Conservation (phyloP, 352 stramenopile species). For the Phytophthora citricola region DNA sequence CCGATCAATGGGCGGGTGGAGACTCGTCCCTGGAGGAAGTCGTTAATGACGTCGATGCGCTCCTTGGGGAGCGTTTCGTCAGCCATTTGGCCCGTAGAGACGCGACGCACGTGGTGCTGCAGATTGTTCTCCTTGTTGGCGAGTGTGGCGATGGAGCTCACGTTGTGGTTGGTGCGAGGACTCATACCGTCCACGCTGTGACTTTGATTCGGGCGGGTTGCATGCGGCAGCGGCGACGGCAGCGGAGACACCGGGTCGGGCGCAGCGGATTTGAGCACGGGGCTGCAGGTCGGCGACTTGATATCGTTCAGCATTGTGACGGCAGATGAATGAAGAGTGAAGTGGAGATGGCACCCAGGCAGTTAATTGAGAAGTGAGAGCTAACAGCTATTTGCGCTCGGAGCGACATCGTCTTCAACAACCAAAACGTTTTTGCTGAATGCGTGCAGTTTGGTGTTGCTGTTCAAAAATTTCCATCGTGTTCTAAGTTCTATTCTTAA, state of each 20-base stretch:
- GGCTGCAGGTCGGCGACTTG: conserved; percentile 3
- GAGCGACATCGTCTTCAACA: conserved; percentile 5
- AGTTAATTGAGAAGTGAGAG: conserved; percentile 15
- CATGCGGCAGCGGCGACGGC: background rate
- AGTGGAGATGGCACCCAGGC: background rate
- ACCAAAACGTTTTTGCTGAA: background rate
- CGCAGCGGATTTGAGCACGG: conserved; percentile 1
- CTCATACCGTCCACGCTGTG: conserved; percentile 38
- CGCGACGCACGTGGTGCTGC: conserved; percentile 28
- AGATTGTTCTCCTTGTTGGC: conserved; percentile 8
- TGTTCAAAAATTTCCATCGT: too few relatives aligned
- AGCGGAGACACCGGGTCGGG: conserved; percentile 3
- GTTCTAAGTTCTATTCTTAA: too few relatives aligned
- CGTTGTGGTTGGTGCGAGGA: background rate
- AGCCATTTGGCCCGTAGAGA: conserved; percentile 62
- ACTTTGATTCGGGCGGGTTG: conserved; percentile 34
- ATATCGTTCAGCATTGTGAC: conserved; percentile 7
- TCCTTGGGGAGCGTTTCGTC: conserved; percentile 44
- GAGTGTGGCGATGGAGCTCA: conserved; percentile 5
- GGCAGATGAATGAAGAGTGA: background rate
- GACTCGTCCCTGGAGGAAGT: conserved; percentile 16
- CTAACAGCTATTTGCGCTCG: background rate
- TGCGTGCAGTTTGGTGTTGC: too few relatives aligned
- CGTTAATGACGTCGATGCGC: conserved; percentile 21
- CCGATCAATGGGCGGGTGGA: conserved; percentile 46